Percentiles rank a stretch among this genome's conserved stretches.
Conservation (phyloP, 257 asterid genomes). For the Solanum megistacrolobum region DNA sequence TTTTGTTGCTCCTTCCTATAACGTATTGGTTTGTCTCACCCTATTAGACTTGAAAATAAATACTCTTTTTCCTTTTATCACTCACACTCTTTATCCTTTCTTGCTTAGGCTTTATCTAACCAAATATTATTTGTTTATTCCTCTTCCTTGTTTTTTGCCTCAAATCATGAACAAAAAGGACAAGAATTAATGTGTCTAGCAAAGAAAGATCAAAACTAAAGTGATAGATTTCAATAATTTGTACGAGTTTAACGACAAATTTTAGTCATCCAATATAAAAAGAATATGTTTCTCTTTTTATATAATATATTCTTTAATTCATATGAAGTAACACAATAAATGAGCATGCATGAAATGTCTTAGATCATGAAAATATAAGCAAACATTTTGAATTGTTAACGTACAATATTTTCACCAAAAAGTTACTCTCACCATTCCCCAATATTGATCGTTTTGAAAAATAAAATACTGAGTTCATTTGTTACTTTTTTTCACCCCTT, state of each 20-base stretch:
- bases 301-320: not conserved
- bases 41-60: not conserved
- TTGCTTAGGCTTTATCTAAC: not conserved
- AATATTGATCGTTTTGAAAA: too few species aligned
- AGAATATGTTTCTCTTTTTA: not conserved
- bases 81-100: not conserved
- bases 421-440: too few species aligned
- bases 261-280: not conserved
- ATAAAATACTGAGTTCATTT: too few species aligned
- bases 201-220: not conserved
- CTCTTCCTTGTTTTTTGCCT: not conserved
- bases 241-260: not conserved
- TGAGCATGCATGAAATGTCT: not conserved
- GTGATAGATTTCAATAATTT: not conserved
- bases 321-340: not conserved
- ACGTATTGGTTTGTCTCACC: conserved; percentile 5
- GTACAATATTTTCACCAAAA: too few species aligned
- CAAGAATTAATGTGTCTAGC: not conserved
- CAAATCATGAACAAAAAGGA: not conserved
- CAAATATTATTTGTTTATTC: not conserved
- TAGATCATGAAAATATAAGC: not conserved
- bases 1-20: not conserved
- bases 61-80: not conserved
- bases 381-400: not conserved
- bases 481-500: not conserved